These are phyloP conservation scores for Verruconis gallopava DNA, from an alignment of 2,329 filamentous ascomycete species.

Conservation along the genomic window DNA sequence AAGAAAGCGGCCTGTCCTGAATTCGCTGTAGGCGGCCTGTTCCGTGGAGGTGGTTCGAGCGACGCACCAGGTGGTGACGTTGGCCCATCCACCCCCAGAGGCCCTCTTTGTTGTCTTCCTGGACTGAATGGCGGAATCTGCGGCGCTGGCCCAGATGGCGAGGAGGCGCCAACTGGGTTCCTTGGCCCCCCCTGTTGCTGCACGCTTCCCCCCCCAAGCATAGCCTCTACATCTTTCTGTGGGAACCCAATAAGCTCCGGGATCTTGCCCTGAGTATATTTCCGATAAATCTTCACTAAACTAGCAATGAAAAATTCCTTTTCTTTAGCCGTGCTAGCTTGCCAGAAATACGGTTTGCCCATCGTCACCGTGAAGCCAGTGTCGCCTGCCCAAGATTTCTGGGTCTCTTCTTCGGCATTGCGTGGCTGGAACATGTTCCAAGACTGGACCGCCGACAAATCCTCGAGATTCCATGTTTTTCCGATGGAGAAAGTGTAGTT, in stretches of 20 bases:
- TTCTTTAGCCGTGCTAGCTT: slow-evolving; percentile 84
- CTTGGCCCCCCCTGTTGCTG: slow-evolving; percentile 11
- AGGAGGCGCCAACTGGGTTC: slow-evolving; percentile 16
- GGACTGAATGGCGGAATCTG: slow-evolving; percentile 3
- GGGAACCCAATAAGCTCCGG: slow-evolving; percentile 78
- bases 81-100: neutral
- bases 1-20: neutral
- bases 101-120: neutral
- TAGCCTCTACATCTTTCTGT: slow-evolving; percentile 59
- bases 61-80: neutral
- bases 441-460: slow-evolving; percentile 71
- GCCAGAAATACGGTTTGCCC: slow-evolving; percentile 94
- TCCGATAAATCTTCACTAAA: slow-evolving; percentile 88
- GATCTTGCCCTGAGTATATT: slow-evolving; percentile 79
- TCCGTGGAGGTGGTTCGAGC: neutral
- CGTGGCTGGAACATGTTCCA: slow-evolving; percentile 51
- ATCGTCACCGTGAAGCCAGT: slow-evolving; percentile 80
- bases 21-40: slow-evolving; percentile 2
- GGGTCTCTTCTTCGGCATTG: slow-evolving; percentile 46
- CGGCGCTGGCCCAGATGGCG: slow-evolving; percentile 1
- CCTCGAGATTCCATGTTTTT: slow-evolving; percentile 95
- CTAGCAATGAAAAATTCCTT: slow-evolving; percentile 98
- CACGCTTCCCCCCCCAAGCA: slow-evolving; percentile 31
- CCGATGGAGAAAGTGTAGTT: slow-evolving; percentile 95
- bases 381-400: slow-evolving; percentile 64